Evolutionary conservation across 192 early-diverging fungal species (phyloP).

Genomic region (Gryganskiella cystojenkinii): DNA sequence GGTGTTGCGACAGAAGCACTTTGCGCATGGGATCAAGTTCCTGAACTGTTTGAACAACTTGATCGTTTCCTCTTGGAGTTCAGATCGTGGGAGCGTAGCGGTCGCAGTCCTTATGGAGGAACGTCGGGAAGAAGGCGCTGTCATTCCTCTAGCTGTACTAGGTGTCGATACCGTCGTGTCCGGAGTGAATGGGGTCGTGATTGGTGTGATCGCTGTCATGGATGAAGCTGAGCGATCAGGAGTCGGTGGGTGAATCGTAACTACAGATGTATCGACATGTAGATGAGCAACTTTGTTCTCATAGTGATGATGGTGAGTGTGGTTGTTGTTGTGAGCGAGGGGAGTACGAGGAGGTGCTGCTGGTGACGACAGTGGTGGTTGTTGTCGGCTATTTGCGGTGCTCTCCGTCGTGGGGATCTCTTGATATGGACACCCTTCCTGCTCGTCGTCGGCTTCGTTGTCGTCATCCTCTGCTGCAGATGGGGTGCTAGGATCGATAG

Average conservation of each 20-base stretch:
- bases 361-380: too few species aligned
- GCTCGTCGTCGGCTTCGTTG: too few species aligned
- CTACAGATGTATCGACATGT: slow-evolving; percentile 4
- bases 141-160: neutral
- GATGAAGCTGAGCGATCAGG: neutral
- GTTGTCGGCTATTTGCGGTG: too few species aligned
- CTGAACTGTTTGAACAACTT: slow-evolving; percentile 41
- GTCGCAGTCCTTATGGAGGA: slow-evolving; percentile 33
- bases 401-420: too few species aligned
- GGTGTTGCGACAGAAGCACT: slow-evolving; percentile 46
- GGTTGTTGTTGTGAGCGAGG: too few species aligned
- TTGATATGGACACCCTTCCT: too few species aligned
- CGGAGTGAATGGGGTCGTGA: neutral
- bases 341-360: too few species aligned
- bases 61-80: slow-evolving; percentile 48
- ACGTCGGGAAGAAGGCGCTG: slow-evolving; percentile 32
- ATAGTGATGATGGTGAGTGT: too few species aligned
- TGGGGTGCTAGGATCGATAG: too few species aligned
- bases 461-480: too few species aligned
- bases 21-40: slow-evolving; percentile 43
- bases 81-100: slow-evolving; percentile 35
- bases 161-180: slow-evolving; percentile 5
- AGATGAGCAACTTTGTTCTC: slow-evolving; percentile 1
- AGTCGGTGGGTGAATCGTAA: neutral
- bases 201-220: neutral